Percentiles rank a stretch among this genome's conserved stretches.
Evolutionary conservation across 1,139 yeast species (phyloP).

Genomic region (Kluyveromyces marxianus): DNA sequence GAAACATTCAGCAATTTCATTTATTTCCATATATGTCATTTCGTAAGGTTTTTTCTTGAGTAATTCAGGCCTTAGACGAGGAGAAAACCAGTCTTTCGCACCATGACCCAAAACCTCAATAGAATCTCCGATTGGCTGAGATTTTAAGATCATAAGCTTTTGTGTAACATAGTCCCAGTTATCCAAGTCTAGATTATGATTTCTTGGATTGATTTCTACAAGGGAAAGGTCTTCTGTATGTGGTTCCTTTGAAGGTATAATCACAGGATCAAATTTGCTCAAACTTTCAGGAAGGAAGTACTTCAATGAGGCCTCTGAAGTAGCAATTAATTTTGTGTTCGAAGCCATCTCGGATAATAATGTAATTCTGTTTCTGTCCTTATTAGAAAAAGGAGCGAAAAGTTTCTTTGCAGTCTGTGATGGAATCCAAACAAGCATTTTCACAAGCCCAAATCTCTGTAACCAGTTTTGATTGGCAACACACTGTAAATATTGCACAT

Average conservation of each 20-base stretch:
- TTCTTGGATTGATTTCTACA: slow-evolving; percentile 53
- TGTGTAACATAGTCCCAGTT: slow-evolving; percentile 63
- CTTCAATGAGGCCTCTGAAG: slow-evolving; percentile 29
- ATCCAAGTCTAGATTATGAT: slow-evolving; percentile 39
- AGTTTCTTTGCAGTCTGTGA: slow-evolving; percentile 55
- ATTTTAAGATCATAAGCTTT: slow-evolving; percentile 49
- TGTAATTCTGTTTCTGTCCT: slow-evolving; percentile 48
- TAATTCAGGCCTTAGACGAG: slow-evolving; percentile 32
- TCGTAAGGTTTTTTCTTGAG: slow-evolving; percentile 42
- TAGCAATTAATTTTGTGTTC: slow-evolving; percentile 45
- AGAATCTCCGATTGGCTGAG: slow-evolving; percentile 42
- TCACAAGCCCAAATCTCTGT: slow-evolving; percentile 62
- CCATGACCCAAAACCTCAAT: slow-evolving; percentile 70
- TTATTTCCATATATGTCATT: slow-evolving; percentile 48
- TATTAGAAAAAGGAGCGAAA: slow-evolving; percentile 42
- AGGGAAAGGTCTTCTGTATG: slow-evolving; percentile 30
- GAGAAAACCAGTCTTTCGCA: slow-evolving; percentile 55
- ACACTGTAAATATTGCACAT: slow-evolving; percentile 73
- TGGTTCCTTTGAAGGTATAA: slow-evolving; percentile 9
- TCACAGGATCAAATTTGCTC: slow-evolving; percentile 21
- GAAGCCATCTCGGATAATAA: slow-evolving; percentile 55
- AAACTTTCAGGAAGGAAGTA: slow-evolving; percentile 16
- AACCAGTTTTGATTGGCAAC: slow-evolving; percentile 68
- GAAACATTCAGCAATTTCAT: slow-evolving; percentile 44
- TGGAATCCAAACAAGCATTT: slow-evolving; percentile 59